Conservation (phyloP, 805 yeast species). For the Brettanomyces naardenensis region DNA sequence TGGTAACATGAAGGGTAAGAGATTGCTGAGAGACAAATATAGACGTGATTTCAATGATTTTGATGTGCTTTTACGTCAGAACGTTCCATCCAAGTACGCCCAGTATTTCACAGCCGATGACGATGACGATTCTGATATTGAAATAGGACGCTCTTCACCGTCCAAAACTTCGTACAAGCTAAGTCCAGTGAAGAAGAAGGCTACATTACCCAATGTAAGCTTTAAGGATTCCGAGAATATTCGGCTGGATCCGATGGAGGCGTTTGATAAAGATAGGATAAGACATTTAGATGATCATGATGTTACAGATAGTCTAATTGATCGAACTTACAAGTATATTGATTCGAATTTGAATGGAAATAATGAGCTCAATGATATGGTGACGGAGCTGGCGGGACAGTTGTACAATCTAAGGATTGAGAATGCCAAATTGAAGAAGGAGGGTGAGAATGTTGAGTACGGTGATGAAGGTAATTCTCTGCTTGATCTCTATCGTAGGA, state of each 20-base stretch:
- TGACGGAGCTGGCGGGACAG: constrained; percentile 1
- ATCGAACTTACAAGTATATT: neutral
- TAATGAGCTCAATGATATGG: neutral
- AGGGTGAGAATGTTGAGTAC: neutral
- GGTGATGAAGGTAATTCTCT: too few species aligned
- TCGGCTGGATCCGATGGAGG: neutral
- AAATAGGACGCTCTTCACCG: constrained; percentile 19
- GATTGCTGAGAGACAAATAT: constrained; percentile 15
- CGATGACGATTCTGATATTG: constrained; percentile 15
- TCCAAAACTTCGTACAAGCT: constrained; percentile 13
- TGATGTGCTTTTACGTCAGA: constrained; percentile 21
- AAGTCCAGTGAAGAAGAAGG: constrained; percentile 19
- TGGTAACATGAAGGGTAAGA: constrained; percentile 23
- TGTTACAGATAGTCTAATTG: neutral
- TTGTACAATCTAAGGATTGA: constrained; percentile 4
- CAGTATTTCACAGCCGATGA: constrained; percentile 14
- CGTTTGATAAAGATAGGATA: neutral
- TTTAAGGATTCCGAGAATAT: constrained; percentile 18
- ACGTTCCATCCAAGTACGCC: constrained; percentile 21
- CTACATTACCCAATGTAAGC: constrained; percentile 5
- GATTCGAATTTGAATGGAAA: neutral
- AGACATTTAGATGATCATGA: neutral
- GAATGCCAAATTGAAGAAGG: constrained; percentile 4
- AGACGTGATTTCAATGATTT: constrained; percentile 20
- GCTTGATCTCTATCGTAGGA: constrained; percentile 11